Conservation (phyloP, 805 yeast genomes). For the Wickerhamiella azyma region DNA sequence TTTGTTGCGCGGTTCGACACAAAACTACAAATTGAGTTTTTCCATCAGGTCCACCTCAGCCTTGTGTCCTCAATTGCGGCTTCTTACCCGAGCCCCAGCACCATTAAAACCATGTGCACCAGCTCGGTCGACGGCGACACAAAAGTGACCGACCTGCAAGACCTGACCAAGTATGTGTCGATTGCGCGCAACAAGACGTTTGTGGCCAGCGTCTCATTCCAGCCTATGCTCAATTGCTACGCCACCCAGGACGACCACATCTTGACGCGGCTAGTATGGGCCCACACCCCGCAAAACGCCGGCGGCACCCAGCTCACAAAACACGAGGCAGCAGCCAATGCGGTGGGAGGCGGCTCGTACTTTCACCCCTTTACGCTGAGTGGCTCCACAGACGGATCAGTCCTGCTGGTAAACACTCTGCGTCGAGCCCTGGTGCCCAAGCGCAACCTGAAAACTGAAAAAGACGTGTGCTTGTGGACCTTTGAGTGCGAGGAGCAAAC, state of each 20-base stretch:
- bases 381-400: conserved; percentile 39
- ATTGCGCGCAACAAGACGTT: background rate
- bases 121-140: conserved; percentile 33
- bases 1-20: conserved; percentile 42
- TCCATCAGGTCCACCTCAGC: conserved; percentile 29
- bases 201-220: background rate
- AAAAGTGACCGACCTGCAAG: conserved; percentile 26
- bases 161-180: conserved; percentile 9
- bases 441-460: conserved; percentile 18
- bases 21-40: conserved; percentile 21
- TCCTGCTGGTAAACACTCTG: conserved; percentile 31
- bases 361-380: conserved; percentile 35
- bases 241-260: conserved; percentile 32
- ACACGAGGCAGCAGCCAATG: conserved; percentile 31
- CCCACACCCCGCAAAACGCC: conserved; percentile 23
- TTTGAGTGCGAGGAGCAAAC: conserved; percentile 30
- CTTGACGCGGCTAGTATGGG: conserved; percentile 27
- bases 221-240: conserved; percentile 23
- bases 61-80: conserved; percentile 27
- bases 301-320: conserved; percentile 27
- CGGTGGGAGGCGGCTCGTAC: conserved; percentile 28
- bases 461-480: conserved; percentile 21
- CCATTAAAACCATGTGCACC: conserved; percentile 26
- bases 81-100: conserved; percentile 24
- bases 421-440: conserved; percentile 22